Evolutionary conservation across 1,284 basidiomycete genomes (phyloP), one percentile per base, ranked within the genome.

Genomic region (Erythrobasidium hasegawianum): DNA sequence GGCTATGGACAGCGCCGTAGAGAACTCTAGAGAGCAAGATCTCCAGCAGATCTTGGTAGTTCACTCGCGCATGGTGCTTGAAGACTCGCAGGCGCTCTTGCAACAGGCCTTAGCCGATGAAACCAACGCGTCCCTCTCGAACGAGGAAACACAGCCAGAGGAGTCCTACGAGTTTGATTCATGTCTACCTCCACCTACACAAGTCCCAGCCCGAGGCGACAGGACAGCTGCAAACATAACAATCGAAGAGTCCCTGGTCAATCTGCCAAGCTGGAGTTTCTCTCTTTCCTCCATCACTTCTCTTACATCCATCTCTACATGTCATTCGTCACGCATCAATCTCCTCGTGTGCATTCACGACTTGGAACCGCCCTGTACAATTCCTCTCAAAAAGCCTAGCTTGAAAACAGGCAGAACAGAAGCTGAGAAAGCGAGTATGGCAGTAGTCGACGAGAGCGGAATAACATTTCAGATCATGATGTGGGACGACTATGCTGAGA

Each of bases 401-500:
- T 8, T 27, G 8, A 40, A 33, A n/a, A 40, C 38, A 41, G 47
- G 56, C 20, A 57, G 47, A 53, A 16, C 11, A 14, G 62, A 65
- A 41, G 43, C 45, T 8, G 55, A 55, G n/a, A 26, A 49, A 57
- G 62, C 62, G 20, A 39, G 41, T 14, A 58, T 65, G 62, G 52
- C 9, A 9, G 18, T 65, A 9, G 39, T 58, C 4, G 62, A 65
- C 22, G 56, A 50, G 16, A 65, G 27, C 20, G 62, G 62, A 0
- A 38, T 56, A 13, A 65, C 18, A 41, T 45, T 57, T 26, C 53
- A 65, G 10, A 41, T 65, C 16, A 56, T 65, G 20, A 50, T 65
- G 61, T 65, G 62, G 62, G 62, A 65, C 33, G 55, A 58, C 16
- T 58, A 57, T 38, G 62, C 62, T 11, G 56, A 57, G 38, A 49